Conservation (phyloP, 129 eudicot genomes). For the Chrysanthemum makinoi region DNA sequence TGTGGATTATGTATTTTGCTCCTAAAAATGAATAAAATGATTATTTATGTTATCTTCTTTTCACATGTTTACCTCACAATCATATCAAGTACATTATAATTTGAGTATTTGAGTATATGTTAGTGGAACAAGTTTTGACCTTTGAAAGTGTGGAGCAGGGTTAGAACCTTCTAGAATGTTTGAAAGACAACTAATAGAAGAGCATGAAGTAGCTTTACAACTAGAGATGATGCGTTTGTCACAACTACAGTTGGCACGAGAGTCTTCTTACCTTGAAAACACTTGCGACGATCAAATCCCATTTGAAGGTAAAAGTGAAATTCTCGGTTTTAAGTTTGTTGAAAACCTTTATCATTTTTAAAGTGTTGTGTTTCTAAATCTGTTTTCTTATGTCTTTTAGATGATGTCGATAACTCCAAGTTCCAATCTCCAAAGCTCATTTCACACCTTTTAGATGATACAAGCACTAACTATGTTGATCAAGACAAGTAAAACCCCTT, state of each 20-base stretch:
- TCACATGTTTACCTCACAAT: too few relatives aligned
- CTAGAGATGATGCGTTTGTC: constrained; percentile 52
- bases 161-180: constrained; percentile 47
- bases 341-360: background rate
- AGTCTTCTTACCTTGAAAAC: constrained; percentile 32
- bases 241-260: constrained; percentile 43
- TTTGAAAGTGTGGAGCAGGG: constrained; percentile 23
- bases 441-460: constrained; percentile 30
- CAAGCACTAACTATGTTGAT: constrained; percentile 25
- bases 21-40: background rate
- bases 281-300: constrained; percentile 40
- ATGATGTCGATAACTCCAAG: constrained; percentile 34
- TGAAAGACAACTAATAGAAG: constrained; percentile 48
- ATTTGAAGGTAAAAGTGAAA: constrained; percentile 36
- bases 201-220: constrained; percentile 46
- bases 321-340: background rate
- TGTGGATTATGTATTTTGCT: too few relatives aligned
- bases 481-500: constrained; percentile 40
- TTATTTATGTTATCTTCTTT: background rate
- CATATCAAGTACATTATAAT: too few relatives aligned
- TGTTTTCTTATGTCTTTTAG: background rate
- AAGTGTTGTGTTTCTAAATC: background rate
- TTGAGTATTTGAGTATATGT: too few relatives aligned
- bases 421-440: constrained; percentile 38
- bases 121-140: background rate